Conservation (phyloP, 495 filamentous ascomycete species). For the Talaromyces liani region DNA sequence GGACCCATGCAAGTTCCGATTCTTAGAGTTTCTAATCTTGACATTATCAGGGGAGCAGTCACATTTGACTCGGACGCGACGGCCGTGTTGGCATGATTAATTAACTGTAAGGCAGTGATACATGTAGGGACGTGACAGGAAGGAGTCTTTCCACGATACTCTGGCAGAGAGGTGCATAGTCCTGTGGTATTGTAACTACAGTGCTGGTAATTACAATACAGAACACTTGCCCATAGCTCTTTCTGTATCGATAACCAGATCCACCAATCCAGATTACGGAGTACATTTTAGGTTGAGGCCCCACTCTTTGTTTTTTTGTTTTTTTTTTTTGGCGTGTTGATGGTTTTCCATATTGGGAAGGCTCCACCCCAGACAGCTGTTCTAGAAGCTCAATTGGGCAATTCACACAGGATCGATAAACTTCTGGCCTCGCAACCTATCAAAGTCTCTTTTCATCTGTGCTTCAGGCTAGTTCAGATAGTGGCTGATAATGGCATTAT, state of each 20-base stretch:
- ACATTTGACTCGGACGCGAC: background rate
- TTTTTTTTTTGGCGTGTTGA: background rate
- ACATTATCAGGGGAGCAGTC: background rate
- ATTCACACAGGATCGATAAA: too few species aligned
- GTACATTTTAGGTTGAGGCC: background rate
- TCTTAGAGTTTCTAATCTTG: background rate
- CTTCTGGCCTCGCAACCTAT: background rate
- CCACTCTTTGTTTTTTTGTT: background rate
- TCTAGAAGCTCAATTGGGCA: too few species aligned
- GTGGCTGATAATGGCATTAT: background rate
- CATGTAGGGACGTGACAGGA: background rate
- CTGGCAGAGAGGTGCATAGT: background rate
- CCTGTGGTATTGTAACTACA: background rate
- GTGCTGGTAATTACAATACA: background rate
- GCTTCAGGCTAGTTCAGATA: background rate
- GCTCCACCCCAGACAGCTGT: background rate
- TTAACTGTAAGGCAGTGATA: background rate
- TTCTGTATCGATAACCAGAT: background rate
- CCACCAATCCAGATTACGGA: background rate
- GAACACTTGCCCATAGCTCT: background rate
- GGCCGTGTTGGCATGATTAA: too few species aligned
- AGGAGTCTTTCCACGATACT: too few species aligned
- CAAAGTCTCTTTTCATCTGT: background rate
- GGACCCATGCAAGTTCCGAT: background rate
- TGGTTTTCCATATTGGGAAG: background rate